Conservation (phyloP, 2,329 filamentous ascomycete species). For the Penicillium sp. region DNA sequence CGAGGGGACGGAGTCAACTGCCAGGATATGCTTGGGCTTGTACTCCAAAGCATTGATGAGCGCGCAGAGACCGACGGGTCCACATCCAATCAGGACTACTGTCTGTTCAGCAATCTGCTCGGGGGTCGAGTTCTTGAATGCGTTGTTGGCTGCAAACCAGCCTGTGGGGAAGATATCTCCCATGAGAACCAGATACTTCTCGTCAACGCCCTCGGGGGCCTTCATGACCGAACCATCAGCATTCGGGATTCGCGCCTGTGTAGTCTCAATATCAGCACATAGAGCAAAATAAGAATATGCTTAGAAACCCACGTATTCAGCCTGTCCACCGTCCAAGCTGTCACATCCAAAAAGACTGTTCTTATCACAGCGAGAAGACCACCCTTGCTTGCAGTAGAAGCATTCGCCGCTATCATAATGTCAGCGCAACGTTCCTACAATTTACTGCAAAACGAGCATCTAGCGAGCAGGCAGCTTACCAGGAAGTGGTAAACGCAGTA, state of each 20-base stretch:
- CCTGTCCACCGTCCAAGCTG: conserved; percentile 66
- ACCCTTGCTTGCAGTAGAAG: conserved; percentile 73
- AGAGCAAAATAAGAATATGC: background rate
- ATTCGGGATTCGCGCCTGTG: conserved; percentile 60
- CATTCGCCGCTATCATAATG: conserved; percentile 51
- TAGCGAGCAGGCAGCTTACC: conserved; percentile 42
- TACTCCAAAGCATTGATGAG: conserved; percentile 67
- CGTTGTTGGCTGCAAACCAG: conserved; percentile 73
- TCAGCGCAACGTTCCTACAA: conserved; percentile 4
- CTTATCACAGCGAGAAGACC: conserved; percentile 67
- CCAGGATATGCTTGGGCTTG: conserved; percentile 65
- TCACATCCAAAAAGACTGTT: conserved; percentile 61
- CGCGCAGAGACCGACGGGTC: conserved; percentile 76
- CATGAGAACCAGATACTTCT: conserved; percentile 73
- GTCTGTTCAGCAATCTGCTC: conserved; percentile 58
- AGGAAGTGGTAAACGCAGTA: conserved; percentile 72
- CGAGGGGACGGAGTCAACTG: conserved; percentile 67
- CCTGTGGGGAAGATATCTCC: conserved; percentile 83
- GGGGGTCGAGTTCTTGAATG: conserved; percentile 54
- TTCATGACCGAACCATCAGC: conserved; percentile 74
- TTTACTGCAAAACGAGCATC: background rate
- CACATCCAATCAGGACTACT: conserved; percentile 74
- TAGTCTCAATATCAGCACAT: conserved; percentile 17
- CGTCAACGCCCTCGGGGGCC: conserved; percentile 61
- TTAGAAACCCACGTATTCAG: conserved; percentile 54